phyloP scores from a whole-genome alignment of 108 stramenopile species.

The Cyclotella choctawhatcheeana region DNA sequence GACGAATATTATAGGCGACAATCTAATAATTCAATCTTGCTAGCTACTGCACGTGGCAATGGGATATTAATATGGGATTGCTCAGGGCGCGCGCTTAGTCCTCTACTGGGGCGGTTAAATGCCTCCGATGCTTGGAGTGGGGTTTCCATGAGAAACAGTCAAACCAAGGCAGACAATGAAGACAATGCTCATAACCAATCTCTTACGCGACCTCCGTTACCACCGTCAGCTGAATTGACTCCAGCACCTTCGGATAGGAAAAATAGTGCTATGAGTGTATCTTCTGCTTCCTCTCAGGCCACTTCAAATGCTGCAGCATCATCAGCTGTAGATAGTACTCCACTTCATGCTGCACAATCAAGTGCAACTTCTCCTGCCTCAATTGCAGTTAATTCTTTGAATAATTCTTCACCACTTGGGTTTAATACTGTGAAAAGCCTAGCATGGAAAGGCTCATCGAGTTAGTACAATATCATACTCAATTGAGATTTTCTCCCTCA shows the following conservation, averaged over 20 bases:
- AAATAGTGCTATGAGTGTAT: constrained; percentile 1
- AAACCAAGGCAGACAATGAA: not conserved
- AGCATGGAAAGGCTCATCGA: constrained; percentile 35
- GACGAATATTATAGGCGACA: not conserved
- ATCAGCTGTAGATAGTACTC: not conserved
- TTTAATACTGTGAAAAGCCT: constrained; percentile 21
- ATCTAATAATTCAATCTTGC: constrained; percentile 38
- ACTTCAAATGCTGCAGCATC: not conserved
- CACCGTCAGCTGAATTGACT: not conserved
- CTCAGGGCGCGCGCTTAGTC: constrained; percentile 71
- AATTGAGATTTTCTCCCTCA: too few species aligned
- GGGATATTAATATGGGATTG: constrained; percentile 81
- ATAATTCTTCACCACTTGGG: not conserved
- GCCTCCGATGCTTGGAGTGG: constrained; percentile 27
- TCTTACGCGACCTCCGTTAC: not conserved
- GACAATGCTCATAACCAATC: not conserved
- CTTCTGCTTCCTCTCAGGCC: constrained; percentile 7
- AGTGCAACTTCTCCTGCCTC: not conserved
- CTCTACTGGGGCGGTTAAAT: constrained; percentile 67
- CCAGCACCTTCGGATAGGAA: not conserved
- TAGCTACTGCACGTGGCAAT: constrained; percentile 75
- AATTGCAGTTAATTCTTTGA: too few species aligned
- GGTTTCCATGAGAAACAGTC: not conserved
- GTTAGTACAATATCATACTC: constrained; percentile 4
- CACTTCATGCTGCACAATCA: not conserved